Conservation (phyloP, 2,329 filamentous ascomycete genomes). For the Juglanconis sp. region DNA sequence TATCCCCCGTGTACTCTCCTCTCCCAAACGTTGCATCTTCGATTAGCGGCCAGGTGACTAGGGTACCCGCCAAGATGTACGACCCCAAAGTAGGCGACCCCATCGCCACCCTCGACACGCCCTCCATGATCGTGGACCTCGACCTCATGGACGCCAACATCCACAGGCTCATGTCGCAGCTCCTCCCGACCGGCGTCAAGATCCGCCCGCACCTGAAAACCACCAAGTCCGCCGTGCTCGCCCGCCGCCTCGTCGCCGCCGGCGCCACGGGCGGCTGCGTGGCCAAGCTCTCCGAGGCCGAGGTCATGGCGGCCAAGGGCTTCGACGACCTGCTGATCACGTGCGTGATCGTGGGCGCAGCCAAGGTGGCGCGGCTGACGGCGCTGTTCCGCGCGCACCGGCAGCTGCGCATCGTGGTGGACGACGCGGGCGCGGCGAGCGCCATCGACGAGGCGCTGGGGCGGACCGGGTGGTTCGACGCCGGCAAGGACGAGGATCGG, state of each 20-base stretch:
- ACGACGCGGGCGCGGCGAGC: slow-evolving; percentile 41
- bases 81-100: slow-evolving; percentile 39
- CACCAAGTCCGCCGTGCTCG: slow-evolving; percentile 46
- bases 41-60: no score
- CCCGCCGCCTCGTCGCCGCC: slow-evolving; percentile 39
- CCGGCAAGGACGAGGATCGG: slow-evolving; percentile 23
- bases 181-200: slow-evolving; percentile 41
- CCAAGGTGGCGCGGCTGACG: slow-evolving; percentile 44
- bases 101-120: slow-evolving; percentile 47
- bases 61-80: slow-evolving; percentile 24
- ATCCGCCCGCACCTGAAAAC: slow-evolving; percentile 53
- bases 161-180: slow-evolving; percentile 39
- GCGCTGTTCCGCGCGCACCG: slow-evolving; percentile 38
- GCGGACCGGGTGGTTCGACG: slow-evolving; percentile 26
- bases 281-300: slow-evolving; percentile 47
- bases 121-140: slow-evolving; percentile 54
- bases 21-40: neutral
- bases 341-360: slow-evolving; percentile 44
- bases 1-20: neutral
- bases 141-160: slow-evolving; percentile 51
- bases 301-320: slow-evolving; percentile 39
- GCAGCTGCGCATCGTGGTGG: slow-evolving; percentile 43
- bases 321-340: slow-evolving; percentile 50
- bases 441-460: slow-evolving; percentile 42
- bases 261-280: slow-evolving; percentile 50